A percentile compares a stretch with the other conserved stretches of the same genome.
Conservation (phyloP, 495 filamentous ascomycete species). For the Aspergillus nanangensis region DNA sequence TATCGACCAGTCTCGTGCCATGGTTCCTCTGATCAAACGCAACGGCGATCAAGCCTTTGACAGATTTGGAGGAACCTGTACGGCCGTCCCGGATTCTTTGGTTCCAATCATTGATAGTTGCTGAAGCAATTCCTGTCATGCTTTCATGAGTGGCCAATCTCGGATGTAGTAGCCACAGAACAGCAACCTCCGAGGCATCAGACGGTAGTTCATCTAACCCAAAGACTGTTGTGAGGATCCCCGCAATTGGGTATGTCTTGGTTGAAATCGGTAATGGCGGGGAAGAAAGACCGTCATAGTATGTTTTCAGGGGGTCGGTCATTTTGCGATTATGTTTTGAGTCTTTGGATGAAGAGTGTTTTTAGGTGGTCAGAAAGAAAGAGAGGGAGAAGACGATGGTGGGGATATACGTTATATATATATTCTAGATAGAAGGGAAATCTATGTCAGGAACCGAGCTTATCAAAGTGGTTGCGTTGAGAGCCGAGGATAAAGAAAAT, state of each 20-base stretch:
- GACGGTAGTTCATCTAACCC: constrained; percentile 68
- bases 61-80: constrained; percentile 18
- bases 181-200: constrained; percentile 51
- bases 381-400: no score
- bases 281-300: constrained; percentile 20
- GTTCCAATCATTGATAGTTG: constrained; percentile 58
- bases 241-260: constrained; percentile 62
- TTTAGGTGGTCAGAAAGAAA: no score
- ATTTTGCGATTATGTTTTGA: constrained; percentile 14
- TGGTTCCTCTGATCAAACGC: constrained; percentile 91
- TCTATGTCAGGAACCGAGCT: not conserved
- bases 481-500: not conserved
- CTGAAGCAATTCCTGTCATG: constrained; percentile 60
- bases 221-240: constrained; percentile 71
- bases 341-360: not conserved
- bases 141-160: constrained; percentile 61
- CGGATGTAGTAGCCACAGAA: constrained; percentile 85
- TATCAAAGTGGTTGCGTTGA: not conserved
- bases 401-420: not conserved
- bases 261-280: constrained; percentile 49
- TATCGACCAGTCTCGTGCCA: constrained; percentile 60
- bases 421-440: not conserved
- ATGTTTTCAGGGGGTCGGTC: constrained; percentile 34
- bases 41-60: constrained; percentile 65
- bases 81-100: constrained; percentile 18